phyloP scores from a whole-genome alignment of 306 rosid genomes.

The Urtica urens region DNA sequence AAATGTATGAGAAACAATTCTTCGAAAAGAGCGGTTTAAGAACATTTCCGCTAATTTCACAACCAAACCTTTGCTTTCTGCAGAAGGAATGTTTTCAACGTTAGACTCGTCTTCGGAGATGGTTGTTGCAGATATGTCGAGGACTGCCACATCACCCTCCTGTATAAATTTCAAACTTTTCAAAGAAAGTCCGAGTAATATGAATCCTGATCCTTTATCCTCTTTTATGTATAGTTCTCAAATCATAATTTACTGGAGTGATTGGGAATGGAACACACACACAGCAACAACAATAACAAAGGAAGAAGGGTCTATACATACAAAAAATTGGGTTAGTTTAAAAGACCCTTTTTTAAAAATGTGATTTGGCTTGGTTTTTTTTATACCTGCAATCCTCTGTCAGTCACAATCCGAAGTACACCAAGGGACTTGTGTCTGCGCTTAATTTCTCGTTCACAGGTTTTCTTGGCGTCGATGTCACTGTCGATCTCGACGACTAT shows the following conservation, averaged over 20 bases:
- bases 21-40: too few species aligned
- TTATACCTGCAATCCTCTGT: constrained; percentile 87
- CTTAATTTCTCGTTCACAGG: constrained; percentile 56
- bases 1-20: constrained; percentile 18
- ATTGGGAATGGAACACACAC: too few species aligned
- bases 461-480: constrained; percentile 59
- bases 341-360: too few species aligned
- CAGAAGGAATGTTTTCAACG: constrained; percentile 64
- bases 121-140: constrained; percentile 84
- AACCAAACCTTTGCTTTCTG: constrained; percentile 75
- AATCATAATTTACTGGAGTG: too few species aligned
- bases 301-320: too few species aligned
- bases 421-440: constrained; percentile 73
- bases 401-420: constrained; percentile 54
- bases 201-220: too few species aligned
- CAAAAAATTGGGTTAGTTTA: too few species aligned
- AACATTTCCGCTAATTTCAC: background rate
- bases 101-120: constrained; percentile 58
- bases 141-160: constrained; percentile 70
- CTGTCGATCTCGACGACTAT: constrained; percentile 69
- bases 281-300: too few species aligned
- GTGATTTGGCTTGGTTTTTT: too few species aligned
- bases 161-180: constrained; percentile 25
- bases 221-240: too few species aligned
- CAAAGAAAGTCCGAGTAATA: too few species aligned